A percentile compares a stretch with the other conserved stretches of the same genome.
These are phyloP conservation scores for Chionographis japonica DNA, from an alignment of 106 monocot species.

Conservation along the genomic window DNA sequence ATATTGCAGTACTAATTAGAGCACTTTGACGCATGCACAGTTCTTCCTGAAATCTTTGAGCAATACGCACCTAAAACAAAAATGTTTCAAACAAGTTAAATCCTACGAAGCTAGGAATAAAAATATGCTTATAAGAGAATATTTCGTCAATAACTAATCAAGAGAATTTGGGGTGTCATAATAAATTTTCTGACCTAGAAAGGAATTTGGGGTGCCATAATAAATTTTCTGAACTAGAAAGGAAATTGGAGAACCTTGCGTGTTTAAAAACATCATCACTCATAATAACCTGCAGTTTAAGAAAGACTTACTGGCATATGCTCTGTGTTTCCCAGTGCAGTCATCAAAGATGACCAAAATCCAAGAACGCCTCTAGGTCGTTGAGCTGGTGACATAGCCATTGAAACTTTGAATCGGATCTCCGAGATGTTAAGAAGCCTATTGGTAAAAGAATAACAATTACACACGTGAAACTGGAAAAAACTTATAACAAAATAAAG, in stretches of 20 bases:
- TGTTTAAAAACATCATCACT: too few relatives aligned
- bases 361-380: slow-evolving; percentile 89
- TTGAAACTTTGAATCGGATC: slow-evolving; percentile 83
- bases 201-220: too few relatives aligned
- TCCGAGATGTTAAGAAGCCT: slow-evolving; percentile 91
- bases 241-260: too few relatives aligned
- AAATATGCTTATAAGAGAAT: not conserved
- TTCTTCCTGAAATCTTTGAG: slow-evolving; percentile 69
- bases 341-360: slow-evolving; percentile 98
- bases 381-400: slow-evolving; percentile 94
- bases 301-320: slow-evolving; percentile 69
- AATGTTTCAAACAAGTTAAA: not conserved
- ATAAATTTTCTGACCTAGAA: too few relatives aligned
- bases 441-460: not conserved
- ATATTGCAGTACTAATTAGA: slow-evolving; percentile 61
- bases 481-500: not conserved
- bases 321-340: slow-evolving; percentile 94
- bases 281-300: too few relatives aligned
- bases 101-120: not conserved
- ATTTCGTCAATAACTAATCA: too few relatives aligned
- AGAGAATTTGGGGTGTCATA: too few relatives aligned
- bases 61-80: slow-evolving; percentile 58
- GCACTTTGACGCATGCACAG: slow-evolving; percentile 86
- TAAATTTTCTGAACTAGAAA: too few relatives aligned
- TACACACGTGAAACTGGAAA: not conserved